These are phyloP conservation scores for Diaporthe velutina DNA, from an alignment of 2,329 filamentous ascomycete species.

Conservation along the genomic window DNA sequence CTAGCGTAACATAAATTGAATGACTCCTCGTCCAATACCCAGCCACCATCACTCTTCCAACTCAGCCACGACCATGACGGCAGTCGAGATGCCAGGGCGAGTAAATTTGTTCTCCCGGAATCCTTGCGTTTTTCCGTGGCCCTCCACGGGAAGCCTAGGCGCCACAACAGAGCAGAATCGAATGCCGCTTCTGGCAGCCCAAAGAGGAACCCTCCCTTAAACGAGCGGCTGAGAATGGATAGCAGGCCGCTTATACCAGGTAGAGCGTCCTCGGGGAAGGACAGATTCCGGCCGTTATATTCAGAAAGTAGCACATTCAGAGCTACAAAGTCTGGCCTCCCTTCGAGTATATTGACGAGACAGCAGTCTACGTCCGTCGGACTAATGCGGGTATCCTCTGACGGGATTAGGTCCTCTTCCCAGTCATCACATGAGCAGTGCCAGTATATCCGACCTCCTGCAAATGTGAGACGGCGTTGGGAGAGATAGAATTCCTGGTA, in stretches of 20 bases:
- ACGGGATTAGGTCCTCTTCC: background rate
- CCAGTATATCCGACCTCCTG: background rate
- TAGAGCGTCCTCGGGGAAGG: background rate
- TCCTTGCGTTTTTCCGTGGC: background rate
- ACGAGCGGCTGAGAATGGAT: background rate
- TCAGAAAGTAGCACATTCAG: background rate
- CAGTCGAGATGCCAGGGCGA: background rate
- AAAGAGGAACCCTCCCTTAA: background rate
- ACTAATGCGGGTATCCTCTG: background rate
- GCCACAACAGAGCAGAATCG: constrained; percentile 1
- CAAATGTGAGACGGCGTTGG: background rate
- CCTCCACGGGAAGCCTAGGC: too few relatives aligned
- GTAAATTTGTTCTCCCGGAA: background rate
- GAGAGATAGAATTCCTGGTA: background rate
- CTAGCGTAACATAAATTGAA: background rate
- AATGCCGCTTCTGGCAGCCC: background rate
- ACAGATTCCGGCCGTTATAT: background rate
- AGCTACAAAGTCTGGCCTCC: background rate
- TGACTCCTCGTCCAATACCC: background rate
- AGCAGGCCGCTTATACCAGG: background rate
- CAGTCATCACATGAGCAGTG: background rate
- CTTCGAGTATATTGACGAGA: too few relatives aligned
- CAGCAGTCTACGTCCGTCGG: too few relatives aligned
- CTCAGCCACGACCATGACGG: background rate
- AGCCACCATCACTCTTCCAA: background rate